Percentiles rank a stretch among this genome's conserved stretches.
Conservation (phyloP, 805 yeast species). For the Candida piceae region DNA sequence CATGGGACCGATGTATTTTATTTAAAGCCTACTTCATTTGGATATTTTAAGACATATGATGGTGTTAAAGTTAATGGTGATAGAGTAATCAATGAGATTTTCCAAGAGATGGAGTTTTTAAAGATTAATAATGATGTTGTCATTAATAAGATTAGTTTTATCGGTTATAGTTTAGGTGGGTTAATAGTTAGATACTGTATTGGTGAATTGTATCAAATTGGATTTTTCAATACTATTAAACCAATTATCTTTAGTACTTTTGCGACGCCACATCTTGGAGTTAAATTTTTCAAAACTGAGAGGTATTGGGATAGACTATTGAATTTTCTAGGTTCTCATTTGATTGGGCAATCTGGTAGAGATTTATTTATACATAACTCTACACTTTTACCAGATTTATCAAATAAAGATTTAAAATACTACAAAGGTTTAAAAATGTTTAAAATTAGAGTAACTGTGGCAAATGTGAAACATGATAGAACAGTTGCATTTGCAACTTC, state of each 20-base stretch:
- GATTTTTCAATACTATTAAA: slow-evolving; percentile 49
- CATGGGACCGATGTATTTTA: slow-evolving; percentile 24
- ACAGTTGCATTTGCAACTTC: slow-evolving; percentile 86
- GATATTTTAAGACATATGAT: slow-evolving; percentile 75
- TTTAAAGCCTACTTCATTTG: slow-evolving; percentile 53
- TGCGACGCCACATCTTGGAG: slow-evolving; percentile 76
- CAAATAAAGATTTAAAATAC: slow-evolving; percentile 47
- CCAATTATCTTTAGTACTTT: slow-evolving; percentile 66
- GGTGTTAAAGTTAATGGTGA: slow-evolving; percentile 74
- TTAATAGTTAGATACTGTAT: slow-evolving; percentile 74
- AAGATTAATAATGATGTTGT: slow-evolving; percentile 27
- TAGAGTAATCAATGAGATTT: slow-evolving; percentile 63
- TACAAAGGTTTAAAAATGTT: slow-evolving; percentile 53
- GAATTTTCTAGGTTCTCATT: slow-evolving; percentile 47
- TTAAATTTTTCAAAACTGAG: slow-evolving; percentile 40
- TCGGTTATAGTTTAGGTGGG: slow-evolving; percentile 92
- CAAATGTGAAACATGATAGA: slow-evolving; percentile 78
- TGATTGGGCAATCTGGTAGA: slow-evolving; percentile 64
- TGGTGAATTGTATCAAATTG: slow-evolving; percentile 41
- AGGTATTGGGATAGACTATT: slow-evolving; percentile 30
- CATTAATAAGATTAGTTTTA: slow-evolving; percentile 57
- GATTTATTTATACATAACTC: slow-evolving; percentile 60
- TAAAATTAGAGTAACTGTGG: slow-evolving; percentile 52
- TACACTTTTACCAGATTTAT: slow-evolving; percentile 45
- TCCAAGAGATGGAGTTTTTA: slow-evolving; percentile 35